Base-by-base conservation (phyloP, 2,329 filamentous ascomycete genomes). In the Dendrostoma leiphaemia region DNA sequence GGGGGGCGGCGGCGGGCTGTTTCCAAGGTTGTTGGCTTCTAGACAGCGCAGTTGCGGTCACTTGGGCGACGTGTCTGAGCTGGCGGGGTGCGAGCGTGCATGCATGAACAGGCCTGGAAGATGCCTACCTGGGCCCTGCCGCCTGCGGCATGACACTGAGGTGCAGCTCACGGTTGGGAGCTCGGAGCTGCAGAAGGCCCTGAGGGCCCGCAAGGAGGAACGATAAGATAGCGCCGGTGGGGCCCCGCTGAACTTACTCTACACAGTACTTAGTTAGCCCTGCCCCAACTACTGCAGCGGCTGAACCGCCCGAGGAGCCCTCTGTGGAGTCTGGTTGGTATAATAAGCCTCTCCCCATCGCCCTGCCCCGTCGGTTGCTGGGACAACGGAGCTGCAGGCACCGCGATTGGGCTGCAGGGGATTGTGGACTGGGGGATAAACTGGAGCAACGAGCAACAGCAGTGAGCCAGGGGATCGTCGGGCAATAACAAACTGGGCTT, bases 61-160 rank as follows among this genome's bases (percentile, higher is more conserved):
- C 29, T 46, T 46, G 44, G 44, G 17, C 44, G 28, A 46, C 44
- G 44, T 46, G 44, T 46, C 44, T 31, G 34, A 37, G 6, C 13
- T 12, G 34, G 34, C 34, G 13, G 5, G 34, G 6, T 6, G 6
- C 13, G 6, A 15, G 34, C 34, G 6, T 37, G 34, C 34, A 12
- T 6, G 34, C 34, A 12, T 37, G 34, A 6, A 6, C 13, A 37
- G 34, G 6, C 34, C 17, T 37, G 6, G 6, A 5, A 12, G 15
- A 5, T 37, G 6, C 13, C 13, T 15, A 5, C 34, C 17, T 17
- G 6, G 34, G 6, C 17, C 17, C 17, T 6, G 15, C 4, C 13
- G 15, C 34, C 34, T 17, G 13, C 34, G 34, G n/a, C n/a, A n/a
- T n/a, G n/a, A n/a, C n/a, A n/a, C n/a, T n/a, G n/a, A n/a, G n/a